Conservation (phyloP, 768 basidiomycete species). For the Asterophora lycoperdoides region DNA sequence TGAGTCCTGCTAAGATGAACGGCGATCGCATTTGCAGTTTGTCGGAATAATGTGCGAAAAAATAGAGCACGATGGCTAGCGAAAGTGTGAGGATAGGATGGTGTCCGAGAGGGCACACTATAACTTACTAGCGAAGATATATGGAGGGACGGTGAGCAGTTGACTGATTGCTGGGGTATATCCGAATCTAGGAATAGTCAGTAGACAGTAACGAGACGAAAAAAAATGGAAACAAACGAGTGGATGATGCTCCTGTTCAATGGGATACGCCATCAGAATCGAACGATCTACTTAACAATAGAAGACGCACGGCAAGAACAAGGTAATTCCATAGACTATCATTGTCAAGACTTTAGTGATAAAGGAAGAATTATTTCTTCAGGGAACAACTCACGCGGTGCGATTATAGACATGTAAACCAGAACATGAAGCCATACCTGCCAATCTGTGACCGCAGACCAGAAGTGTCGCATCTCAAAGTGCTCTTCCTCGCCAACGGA, state of each 20-base stretch:
- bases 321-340: conserved; percentile 63
- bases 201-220: neutral
- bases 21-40: conserved; percentile 48
- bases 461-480: conserved; percentile 50
- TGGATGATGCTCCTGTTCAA: conserved; percentile 53
- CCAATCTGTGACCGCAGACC: conserved; percentile 58
- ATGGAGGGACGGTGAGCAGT: conserved; percentile 66
- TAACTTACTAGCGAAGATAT: conserved; percentile 55
- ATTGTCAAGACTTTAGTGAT: too few relatives aligned
- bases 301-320: conserved; percentile 61
- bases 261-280: neutral
- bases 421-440: conserved; percentile 58
- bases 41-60: conserved; percentile 58
- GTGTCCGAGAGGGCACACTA: neutral
- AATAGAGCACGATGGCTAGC: conserved; percentile 48
- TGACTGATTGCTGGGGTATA: conserved; percentile 53
- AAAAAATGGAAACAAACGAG: conserved; percentile 26
- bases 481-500: conserved; percentile 59
- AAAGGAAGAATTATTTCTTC: neutral
- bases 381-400: conserved; percentile 45
- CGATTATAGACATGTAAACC: conserved; percentile 54
- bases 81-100: neutral
- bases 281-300: neutral
- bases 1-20: conserved; percentile 51
- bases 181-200: conserved; percentile 44